These are phyloP conservation scores for Eucalyptus pauciflora DNA, from an alignment of 345 rosid species.

Conservation along the genomic window DNA sequence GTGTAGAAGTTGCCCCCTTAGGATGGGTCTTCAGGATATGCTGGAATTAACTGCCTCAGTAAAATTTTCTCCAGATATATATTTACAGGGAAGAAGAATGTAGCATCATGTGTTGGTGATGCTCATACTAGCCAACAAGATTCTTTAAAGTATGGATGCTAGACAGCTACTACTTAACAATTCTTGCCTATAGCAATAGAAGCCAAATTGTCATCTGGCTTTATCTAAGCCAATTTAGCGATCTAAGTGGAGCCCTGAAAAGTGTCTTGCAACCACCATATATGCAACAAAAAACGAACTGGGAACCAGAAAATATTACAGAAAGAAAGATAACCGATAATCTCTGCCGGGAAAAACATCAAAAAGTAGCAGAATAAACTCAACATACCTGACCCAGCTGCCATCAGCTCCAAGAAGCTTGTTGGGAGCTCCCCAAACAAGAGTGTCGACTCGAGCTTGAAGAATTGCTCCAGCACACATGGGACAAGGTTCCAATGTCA, in stretches of 20 bases:
- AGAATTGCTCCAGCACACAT: constrained; percentile 99
- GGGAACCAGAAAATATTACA: background rate
- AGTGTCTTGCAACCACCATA: background rate
- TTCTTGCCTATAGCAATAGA: background rate
- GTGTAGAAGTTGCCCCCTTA: background rate
- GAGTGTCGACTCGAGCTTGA: constrained; percentile 79
- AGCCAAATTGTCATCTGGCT: background rate
- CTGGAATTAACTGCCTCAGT: background rate
- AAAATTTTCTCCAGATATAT: background rate
- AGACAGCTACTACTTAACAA: background rate
- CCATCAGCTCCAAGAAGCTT: constrained; percentile 99
- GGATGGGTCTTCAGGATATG: background rate
- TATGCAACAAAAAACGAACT: background rate
- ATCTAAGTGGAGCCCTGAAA: background rate
- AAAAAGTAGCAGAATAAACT: background rate
- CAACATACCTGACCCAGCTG: constrained; percentile 80
- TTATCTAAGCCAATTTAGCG: background rate
- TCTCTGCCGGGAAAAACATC: background rate
- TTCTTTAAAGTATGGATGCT: background rate
- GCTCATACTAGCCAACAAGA: background rate
- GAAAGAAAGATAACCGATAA: background rate
- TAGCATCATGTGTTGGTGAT: background rate
- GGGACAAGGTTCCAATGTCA: constrained; percentile 93
- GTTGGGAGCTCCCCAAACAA: constrained; percentile 99
- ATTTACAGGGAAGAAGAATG: background rate